Evolutionary conservation across 2,329 filamentous ascomycete species (phyloP).

Genomic region (Leptodontidium sp.): DNA sequence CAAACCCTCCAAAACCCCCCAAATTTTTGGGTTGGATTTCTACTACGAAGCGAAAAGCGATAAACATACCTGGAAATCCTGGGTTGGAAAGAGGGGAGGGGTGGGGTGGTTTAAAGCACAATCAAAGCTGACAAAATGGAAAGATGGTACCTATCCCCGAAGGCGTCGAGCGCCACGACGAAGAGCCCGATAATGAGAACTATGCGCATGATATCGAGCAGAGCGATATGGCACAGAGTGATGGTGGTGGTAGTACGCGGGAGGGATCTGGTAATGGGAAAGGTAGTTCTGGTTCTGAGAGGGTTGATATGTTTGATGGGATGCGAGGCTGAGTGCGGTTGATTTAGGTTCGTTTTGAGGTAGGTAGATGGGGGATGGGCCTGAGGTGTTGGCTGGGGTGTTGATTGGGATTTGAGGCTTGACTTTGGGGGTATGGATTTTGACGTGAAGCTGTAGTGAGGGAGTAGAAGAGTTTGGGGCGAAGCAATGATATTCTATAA

Average conservation of each 20-base stretch:
- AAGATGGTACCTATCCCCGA: constrained; percentile 72
- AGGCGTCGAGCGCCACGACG: constrained; percentile 63
- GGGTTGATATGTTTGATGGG: background rate
- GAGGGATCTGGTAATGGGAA: background rate
- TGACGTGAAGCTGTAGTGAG: no score
- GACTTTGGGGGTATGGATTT: background rate
- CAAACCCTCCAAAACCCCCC: background rate
- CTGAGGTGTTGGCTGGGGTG: background rate
- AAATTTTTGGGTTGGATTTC: no score
- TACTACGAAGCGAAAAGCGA: no score
- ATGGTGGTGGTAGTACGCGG: constrained; percentile 15
- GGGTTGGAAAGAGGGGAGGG: no score
- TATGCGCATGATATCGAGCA: constrained; percentile 12
- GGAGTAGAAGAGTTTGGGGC: no score
- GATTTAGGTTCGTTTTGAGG: background rate
- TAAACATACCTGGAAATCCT: no score
- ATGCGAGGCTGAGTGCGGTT: background rate
- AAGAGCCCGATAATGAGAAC: constrained; percentile 52
- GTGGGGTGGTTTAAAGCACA: no score
- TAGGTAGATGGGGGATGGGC: background rate
- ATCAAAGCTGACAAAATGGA: background rate
- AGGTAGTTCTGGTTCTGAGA: background rate
- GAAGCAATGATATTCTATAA: no score
- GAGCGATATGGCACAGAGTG: constrained; percentile 2
- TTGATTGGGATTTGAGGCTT: background rate